Percentiles rank a stretch among this genome's conserved stretches.
Conservation (phyloP, 2,329 filamentous ascomycete species). For the Neocatenulostroma microsporum region DNA sequence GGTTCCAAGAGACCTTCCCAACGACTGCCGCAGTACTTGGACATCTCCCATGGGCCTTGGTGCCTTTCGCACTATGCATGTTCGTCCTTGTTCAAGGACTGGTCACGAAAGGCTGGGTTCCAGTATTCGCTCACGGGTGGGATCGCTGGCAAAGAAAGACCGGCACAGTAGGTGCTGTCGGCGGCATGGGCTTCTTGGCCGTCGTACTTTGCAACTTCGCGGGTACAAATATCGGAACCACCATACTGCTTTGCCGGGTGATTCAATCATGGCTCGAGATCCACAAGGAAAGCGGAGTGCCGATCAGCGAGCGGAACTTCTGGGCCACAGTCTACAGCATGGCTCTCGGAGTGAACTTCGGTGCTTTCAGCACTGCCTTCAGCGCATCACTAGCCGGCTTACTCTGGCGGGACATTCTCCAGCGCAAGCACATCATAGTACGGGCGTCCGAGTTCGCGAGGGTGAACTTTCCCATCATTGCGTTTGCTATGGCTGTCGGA, state of each 20-base stretch:
- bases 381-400: slow-evolving; percentile 64
- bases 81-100: slow-evolving; percentile 66
- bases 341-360: slow-evolving; percentile 63
- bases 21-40: slow-evolving; percentile 57
- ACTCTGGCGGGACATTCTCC: slow-evolving; percentile 64
- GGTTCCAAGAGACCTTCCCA: slow-evolving; percentile 63
- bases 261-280: slow-evolving; percentile 62
- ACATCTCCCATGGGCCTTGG: slow-evolving; percentile 59
- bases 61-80: slow-evolving; percentile 67
- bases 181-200: slow-evolving; percentile 65
- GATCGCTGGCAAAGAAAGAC: slow-evolving; percentile 64
- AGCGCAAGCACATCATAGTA: slow-evolving; percentile 60
- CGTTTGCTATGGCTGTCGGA: slow-evolving; percentile 58
- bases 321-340: slow-evolving; percentile 69
- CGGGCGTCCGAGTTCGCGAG: slow-evolving; percentile 57
- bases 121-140: slow-evolving; percentile 66
- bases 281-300: slow-evolving; percentile 35
- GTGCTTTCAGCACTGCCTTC: slow-evolving; percentile 65
- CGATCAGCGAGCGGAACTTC: slow-evolving; percentile 58
- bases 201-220: slow-evolving; percentile 69
- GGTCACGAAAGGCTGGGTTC: slow-evolving; percentile 67
- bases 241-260: slow-evolving; percentile 63
- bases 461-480: slow-evolving; percentile 63
- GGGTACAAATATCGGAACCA: slow-evolving; percentile 69
- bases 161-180: slow-evolving; percentile 59